Conservation (phyloP, 257 asterid genomes). For the Solanum ahanhuiri region DNA sequence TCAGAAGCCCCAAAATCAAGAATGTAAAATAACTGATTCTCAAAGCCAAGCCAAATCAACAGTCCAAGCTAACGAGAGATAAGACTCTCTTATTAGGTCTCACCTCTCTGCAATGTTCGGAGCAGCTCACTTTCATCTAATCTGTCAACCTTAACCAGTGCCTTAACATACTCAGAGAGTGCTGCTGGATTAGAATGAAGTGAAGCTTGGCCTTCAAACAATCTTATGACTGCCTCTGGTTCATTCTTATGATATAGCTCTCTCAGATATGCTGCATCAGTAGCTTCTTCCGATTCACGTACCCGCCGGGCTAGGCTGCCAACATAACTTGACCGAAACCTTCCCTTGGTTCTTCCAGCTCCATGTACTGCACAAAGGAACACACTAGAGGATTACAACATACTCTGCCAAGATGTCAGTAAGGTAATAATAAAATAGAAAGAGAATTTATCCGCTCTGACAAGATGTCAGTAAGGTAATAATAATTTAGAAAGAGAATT, state of each 20-base stretch:
- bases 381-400: neutral
- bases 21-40: neutral
- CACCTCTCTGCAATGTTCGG: constrained; percentile 73
- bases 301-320: constrained; percentile 64
- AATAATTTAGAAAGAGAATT: neutral
- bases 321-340: constrained; percentile 43
- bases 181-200: constrained; percentile 72
- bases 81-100: neutral
- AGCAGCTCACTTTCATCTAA: constrained; percentile 80
- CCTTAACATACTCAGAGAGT: constrained; percentile 79
- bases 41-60: neutral
- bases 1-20: neutral
- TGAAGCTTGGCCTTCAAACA: constrained; percentile 74
- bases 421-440: neutral
- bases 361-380: constrained; percentile 26
- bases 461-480: neutral
- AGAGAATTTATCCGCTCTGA: neutral
- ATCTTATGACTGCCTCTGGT: constrained; percentile 69
- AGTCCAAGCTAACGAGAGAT: neutral
- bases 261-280: constrained; percentile 70
- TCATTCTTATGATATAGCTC: constrained; percentile 59
- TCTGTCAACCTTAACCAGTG: constrained; percentile 75
- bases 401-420: neutral
- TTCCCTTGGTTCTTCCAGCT: constrained; percentile 22
- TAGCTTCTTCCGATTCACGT: constrained; percentile 50